These are phyloP conservation scores for Apiospora arundinis DNA, from an alignment of 2,329 filamentous ascomycete species.

Conservation along the genomic window DNA sequence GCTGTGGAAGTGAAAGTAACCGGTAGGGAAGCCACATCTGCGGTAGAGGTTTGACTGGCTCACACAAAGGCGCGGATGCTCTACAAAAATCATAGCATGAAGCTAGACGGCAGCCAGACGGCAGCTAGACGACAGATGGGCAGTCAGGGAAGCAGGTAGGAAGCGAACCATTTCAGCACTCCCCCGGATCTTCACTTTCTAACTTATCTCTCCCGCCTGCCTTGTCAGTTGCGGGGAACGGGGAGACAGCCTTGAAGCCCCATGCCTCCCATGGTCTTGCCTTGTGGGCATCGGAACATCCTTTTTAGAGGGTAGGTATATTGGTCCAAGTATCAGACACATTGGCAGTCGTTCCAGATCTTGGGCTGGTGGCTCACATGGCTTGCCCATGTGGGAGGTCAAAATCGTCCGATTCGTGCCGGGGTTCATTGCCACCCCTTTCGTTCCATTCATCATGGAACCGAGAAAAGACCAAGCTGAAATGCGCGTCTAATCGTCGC, in stretches of 20 bases:
- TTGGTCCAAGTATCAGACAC: background rate
- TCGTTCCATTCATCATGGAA: background rate
- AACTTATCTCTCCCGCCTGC: background rate
- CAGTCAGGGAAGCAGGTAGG: background rate
- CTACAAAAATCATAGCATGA: background rate
- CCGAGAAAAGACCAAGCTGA: background rate
- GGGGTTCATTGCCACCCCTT: background rate
- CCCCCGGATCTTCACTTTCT: background rate
- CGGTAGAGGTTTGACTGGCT: background rate
- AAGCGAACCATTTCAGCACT: background rate
- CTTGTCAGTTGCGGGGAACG: background rate
- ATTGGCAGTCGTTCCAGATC: background rate
- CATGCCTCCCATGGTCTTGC: background rate
- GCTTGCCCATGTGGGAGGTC: background rate
- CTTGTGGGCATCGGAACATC: background rate
- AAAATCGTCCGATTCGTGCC: background rate
- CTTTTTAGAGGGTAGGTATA: background rate
- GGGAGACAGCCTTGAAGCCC: background rate
- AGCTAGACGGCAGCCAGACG: background rate
- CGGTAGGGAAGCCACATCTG: background rate
- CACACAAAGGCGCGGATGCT: background rate
- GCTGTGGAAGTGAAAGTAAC: background rate
- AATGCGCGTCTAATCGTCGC: slow-evolving; percentile 15
- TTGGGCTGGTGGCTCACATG: slow-evolving; percentile 1
- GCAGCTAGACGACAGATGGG: too few relatives aligned